Conservation (phyloP, 495 filamentous ascomycete genomes). For the Hypoxylon fuscum region DNA sequence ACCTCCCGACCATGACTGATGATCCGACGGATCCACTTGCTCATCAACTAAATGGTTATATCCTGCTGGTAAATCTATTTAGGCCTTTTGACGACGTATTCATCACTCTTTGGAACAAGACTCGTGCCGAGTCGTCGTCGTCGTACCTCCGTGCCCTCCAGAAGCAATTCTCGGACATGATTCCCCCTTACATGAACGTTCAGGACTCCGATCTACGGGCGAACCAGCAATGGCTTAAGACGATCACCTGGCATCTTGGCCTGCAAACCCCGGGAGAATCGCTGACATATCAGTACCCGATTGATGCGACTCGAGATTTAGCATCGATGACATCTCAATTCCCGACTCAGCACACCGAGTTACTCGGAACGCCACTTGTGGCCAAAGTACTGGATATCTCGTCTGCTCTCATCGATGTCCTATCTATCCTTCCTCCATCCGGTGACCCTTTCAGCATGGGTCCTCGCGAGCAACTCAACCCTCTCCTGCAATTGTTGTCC, state of each 20-base stretch:
- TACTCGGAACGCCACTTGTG: conserved; percentile 54
- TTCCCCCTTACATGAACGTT: conserved; percentile 68
- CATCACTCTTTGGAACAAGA: conserved; percentile 77
- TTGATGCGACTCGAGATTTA: conserved; percentile 75
- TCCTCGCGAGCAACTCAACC: conserved; percentile 76
- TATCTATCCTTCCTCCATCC: conserved; percentile 69
- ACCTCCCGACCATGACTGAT: conserved; percentile 69
- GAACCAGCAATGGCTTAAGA: conserved; percentile 86
- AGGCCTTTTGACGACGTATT: conserved; percentile 77
- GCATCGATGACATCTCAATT: conserved; percentile 72
- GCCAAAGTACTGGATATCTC: conserved; percentile 83
- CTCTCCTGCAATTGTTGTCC: conserved; percentile 72
- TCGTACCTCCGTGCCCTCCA: conserved; percentile 69
- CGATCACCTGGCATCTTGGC: conserved; percentile 77
- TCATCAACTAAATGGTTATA: conserved; percentile 65
- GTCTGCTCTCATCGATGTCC: conserved; percentile 75
- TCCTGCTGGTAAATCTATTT: conserved; percentile 73
- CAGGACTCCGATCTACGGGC: conserved; percentile 74
- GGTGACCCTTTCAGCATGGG: conserved; percentile 68
- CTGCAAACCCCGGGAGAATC: conserved; percentile 64
- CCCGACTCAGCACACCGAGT: conserved; percentile 45
- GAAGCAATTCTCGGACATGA: conserved; percentile 69
- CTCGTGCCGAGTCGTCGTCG: conserved; percentile 63
- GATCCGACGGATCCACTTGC: conserved; percentile 66
- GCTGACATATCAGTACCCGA: conserved; percentile 74